Base-by-base conservation (phyloP, 257 asterid species). In the Penstemon davidsonii region DNA sequence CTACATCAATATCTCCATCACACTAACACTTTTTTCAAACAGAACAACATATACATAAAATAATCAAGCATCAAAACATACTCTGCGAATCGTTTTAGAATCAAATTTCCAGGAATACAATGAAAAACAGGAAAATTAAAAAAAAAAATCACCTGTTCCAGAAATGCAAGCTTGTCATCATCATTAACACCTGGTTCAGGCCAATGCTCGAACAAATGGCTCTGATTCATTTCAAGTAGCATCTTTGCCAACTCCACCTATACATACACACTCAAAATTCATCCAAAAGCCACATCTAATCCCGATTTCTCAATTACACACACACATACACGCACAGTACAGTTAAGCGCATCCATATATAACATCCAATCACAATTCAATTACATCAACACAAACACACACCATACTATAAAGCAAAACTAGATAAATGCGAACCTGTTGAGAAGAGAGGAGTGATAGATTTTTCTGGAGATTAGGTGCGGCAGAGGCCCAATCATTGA, bases 161-260 rank as follows among this genome's bases (percentile, higher is more conserved):
- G 87, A 70, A 90, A 84, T 10, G 88, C 84, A 13, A 75, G 79
- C 81, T 93, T 93, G 73, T 78, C 76, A 9, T 87, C 86, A 73
- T 88, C 99, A 37, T 93, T 87, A 56, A 83, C 85, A 33, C 97
- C 99, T 4, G 95, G 91, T 55, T 83, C 87, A 0, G 95, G 81
- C 99, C 99, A 93, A 67, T 84, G 91, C 84, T 90, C 80, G 76
- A 93, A 90, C 86, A 90, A 68, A 73, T 90, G 96, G 49, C 74
- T 71, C 80, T 93, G 99, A 60, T 83, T 89, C 95, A 80, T 73
- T 65, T 83, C 84, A 68, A 88, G 8, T 13, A 93, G 73, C 79
- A 81, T 56, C 79, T 87, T 88, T 75, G 90, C 96, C 88, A 93
- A 69, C 75, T 84, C 96, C 70, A 85, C 90, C 99, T 93, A 74